Percentiles rank a stretch among this genome's conserved stretches.
phyloP scores from a whole-genome alignment of 768 basidiomycete species.

The Kwoniella dejecticola region DNA sequence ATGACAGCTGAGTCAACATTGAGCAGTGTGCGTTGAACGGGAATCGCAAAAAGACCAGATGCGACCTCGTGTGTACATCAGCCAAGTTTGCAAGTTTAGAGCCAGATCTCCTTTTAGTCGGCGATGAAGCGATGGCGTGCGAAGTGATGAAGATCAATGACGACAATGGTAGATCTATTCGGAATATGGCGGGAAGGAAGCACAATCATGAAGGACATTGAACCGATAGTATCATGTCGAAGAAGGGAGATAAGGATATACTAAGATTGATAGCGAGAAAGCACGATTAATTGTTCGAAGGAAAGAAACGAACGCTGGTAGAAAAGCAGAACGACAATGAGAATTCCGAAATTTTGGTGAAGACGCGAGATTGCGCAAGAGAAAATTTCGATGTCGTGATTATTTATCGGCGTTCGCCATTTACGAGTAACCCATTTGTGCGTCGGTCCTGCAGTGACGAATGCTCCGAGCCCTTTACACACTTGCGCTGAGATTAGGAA shows the following conservation, averaged over 20 bases:
- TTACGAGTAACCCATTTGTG: too few relatives aligned
- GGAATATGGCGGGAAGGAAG: background rate
- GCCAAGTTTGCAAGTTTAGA: background rate
- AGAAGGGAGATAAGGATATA: background rate
- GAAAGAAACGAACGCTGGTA: background rate
- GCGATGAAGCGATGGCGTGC: too few relatives aligned
- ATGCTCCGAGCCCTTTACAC: too few relatives aligned
- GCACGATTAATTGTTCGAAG: too few relatives aligned
- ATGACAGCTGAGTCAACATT: too few relatives aligned
- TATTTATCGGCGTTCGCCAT: slow-evolving; percentile 6
- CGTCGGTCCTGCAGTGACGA: too few relatives aligned
- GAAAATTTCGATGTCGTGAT: background rate
- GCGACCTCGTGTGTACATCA: background rate
- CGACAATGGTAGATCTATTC: background rate
- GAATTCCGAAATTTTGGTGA: background rate
- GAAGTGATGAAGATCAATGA: too few relatives aligned
- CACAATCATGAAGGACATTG: background rate
- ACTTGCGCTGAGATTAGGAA: too few relatives aligned
- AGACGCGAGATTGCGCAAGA: background rate
- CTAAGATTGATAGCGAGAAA: background rate
- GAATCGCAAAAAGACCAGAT: too few relatives aligned
- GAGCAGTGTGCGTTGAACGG: too few relatives aligned
- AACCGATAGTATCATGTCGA: background rate
- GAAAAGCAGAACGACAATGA: background rate
- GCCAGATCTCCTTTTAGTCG: too few relatives aligned